These are phyloP conservation scores for Wallacemonas sp. DNA, from an alignment of 208 protist genomes.

Conservation along the genomic window DNA sequence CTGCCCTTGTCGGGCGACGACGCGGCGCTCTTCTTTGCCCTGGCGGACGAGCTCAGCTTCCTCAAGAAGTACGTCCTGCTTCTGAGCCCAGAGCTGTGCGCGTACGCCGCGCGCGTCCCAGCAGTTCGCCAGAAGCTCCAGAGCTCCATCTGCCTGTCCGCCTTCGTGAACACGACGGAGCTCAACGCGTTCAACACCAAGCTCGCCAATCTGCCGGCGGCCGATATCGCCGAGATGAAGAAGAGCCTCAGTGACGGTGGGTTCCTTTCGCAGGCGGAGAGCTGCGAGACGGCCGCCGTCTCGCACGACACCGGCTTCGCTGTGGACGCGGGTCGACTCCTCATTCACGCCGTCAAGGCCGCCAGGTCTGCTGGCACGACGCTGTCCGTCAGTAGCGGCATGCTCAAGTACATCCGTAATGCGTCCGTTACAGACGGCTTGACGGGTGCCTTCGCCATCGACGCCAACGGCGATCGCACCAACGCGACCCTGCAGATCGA, in stretches of 20 bases:
- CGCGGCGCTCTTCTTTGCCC: slow-evolving; percentile 65
- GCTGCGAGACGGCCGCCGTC: slow-evolving; percentile 49
- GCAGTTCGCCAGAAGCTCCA: slow-evolving; percentile 48
- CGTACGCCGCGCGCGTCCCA: slow-evolving; percentile 37
- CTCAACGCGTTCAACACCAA: slow-evolving; percentile 47
- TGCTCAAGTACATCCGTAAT: slow-evolving; percentile 57
- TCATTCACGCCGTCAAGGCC: slow-evolving; percentile 61
- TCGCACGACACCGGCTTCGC: slow-evolving; percentile 55
- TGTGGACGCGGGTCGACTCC: slow-evolving; percentile 66
- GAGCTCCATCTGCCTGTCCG: slow-evolving; percentile 82
- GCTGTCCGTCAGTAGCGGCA: slow-evolving; percentile 45
- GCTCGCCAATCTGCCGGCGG: slow-evolving; percentile 25
- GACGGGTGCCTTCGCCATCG: slow-evolving; percentile 67
- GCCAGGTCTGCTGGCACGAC: slow-evolving; percentile 40
- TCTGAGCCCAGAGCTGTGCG: slow-evolving; percentile 65
- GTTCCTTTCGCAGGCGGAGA: slow-evolving; percentile 51
- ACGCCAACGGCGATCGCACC: slow-evolving; percentile 66
- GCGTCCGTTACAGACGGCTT: slow-evolving; percentile 52
- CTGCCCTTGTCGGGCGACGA: slow-evolving; percentile 43
- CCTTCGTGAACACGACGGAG: slow-evolving; percentile 34
- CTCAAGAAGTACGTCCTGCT: slow-evolving; percentile 85
- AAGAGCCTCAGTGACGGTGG: slow-evolving; percentile 56
- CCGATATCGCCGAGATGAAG: slow-evolving; percentile 32
- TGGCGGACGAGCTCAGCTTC: slow-evolving; percentile 49
- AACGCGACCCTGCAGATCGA: slow-evolving; percentile 59